phyloP scores from a whole-genome alignment of 805 yeast species.

The Nakazawaea pomicola region DNA sequence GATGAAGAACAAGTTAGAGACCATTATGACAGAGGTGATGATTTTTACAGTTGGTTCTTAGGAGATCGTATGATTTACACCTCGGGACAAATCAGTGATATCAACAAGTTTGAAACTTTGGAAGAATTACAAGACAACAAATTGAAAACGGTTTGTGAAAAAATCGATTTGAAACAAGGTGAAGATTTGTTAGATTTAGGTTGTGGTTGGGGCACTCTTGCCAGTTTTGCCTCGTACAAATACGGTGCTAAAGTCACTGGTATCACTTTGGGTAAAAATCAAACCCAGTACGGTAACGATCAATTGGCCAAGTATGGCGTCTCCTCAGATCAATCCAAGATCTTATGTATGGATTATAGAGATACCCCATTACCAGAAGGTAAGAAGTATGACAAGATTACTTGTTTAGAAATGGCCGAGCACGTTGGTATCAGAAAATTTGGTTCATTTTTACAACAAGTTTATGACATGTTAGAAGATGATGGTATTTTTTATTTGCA shows the following conservation, averaged over 20 bases:
- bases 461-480: conserved; percentile 82
- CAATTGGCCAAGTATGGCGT: conserved; percentile 68
- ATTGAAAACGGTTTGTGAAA: conserved; percentile 81
- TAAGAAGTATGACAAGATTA: conserved; percentile 70
- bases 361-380: conserved; percentile 75
- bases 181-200: conserved; percentile 81
- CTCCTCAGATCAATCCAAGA: conserved; percentile 60
- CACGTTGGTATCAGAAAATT: conserved; percentile 92
- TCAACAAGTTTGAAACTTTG: conserved; percentile 63
- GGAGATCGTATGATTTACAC: conserved; percentile 96
- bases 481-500: conserved; percentile 86
- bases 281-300: conserved; percentile 83
- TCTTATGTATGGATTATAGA: conserved; percentile 83
- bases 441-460: conserved; percentile 69
- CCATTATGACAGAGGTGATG: conserved; percentile 95
- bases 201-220: conserved; percentile 96
- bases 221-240: conserved; percentile 75
- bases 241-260: conserved; percentile 88
- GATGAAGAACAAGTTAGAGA: conserved; percentile 96
- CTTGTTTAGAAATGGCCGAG: conserved; percentile 93
- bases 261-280: conserved; percentile 84
- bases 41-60: conserved; percentile 88
- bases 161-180: conserved; percentile 67
- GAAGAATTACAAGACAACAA: conserved; percentile 87
- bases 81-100: conserved; percentile 76